Conservation (phyloP, 495 filamentous ascomycete genomes). For the Amphirosellinia nigrospora region DNA sequence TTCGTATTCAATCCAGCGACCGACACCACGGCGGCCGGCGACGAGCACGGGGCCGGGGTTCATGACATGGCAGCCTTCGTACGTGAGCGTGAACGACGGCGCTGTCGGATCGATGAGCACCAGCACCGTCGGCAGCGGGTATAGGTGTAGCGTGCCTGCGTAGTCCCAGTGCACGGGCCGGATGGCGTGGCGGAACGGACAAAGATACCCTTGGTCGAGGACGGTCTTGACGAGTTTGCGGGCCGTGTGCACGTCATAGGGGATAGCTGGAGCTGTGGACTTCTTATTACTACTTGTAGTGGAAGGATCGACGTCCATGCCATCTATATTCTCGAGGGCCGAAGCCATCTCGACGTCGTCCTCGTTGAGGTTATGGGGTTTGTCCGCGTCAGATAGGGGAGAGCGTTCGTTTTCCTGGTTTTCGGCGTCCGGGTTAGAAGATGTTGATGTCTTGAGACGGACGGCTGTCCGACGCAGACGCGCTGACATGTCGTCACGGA, state of each 20-base stretch:
- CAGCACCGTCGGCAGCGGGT: conserved; percentile 84
- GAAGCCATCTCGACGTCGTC: conserved; percentile 46
- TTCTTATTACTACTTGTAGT: conserved; percentile 12
- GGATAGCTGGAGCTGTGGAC: conserved; percentile 35
- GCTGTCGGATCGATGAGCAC: conserved; percentile 82
- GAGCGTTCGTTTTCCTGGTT: conserved; percentile 35
- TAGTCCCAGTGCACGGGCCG: conserved; percentile 92
- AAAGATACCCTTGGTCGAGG: conserved; percentile 88
- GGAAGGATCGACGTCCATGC: conserved; percentile 56
- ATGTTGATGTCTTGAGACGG: conserved; percentile 52
- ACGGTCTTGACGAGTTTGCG: conserved; percentile 88
- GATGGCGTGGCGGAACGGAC: conserved; percentile 77
- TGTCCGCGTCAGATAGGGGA: conserved; percentile 17
- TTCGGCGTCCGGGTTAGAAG: conserved; percentile 37
- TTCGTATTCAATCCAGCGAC: conserved; percentile 88
- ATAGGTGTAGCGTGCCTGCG: conserved; percentile 72
- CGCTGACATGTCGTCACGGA: conserved; percentile 82
- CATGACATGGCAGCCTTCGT: conserved; percentile 95
- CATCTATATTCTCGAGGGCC: conserved; percentile 35
- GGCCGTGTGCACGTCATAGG: conserved; percentile 64
- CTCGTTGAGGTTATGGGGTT: conserved; percentile 24
- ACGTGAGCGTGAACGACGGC: conserved; percentile 81
- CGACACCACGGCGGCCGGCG: conserved; percentile 63
- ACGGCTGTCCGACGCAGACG: conserved; percentile 78
- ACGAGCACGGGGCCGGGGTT: conserved; percentile 84